phyloP scores from a whole-genome alignment of 106 monocot species.

The Dendrobium catenatum region DNA sequence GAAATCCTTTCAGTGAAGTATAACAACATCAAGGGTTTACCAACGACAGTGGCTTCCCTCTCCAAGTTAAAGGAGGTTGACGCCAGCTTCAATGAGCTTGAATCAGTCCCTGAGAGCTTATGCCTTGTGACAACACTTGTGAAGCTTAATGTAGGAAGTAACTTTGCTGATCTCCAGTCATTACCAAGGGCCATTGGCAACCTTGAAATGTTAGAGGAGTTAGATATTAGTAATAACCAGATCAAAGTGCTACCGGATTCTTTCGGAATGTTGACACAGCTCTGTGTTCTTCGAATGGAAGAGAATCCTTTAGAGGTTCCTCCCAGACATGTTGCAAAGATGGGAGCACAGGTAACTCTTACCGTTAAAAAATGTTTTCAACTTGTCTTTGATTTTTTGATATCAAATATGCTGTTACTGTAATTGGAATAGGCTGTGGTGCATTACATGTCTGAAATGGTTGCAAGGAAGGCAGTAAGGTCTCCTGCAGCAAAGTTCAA shows the following conservation, averaged over 20 bases:
- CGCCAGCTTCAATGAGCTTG: slow-evolving; percentile 23
- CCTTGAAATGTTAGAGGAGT: slow-evolving; percentile 23
- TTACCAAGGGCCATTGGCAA: slow-evolving; percentile 19
- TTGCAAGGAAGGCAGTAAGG: slow-evolving; percentile 19
- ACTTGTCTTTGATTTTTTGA: neutral
- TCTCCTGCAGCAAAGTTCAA: slow-evolving; percentile 14
- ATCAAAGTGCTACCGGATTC: slow-evolving; percentile 18
- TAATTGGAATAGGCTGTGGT: slow-evolving; percentile 34
- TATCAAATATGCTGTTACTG: neutral
- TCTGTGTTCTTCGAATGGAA: slow-evolving; percentile 16
- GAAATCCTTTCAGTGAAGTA: slow-evolving; percentile 22
- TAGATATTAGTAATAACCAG: slow-evolving; percentile 23
- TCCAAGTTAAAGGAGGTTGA: slow-evolving; percentile 19
- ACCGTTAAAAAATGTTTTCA: neutral
- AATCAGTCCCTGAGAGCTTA: slow-evolving; percentile 18
- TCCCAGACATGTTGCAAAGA: slow-evolving; percentile 9
- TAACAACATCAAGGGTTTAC: slow-evolving; percentile 19
- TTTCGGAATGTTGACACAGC: slow-evolving; percentile 22
- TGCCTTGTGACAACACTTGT: slow-evolving; percentile 21
- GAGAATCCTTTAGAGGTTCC: slow-evolving; percentile 22
- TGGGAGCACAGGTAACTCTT: slow-evolving; percentile 20
- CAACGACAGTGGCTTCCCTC: slow-evolving; percentile 17
- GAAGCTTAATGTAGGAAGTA: slow-evolving; percentile 16
- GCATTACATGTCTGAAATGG: slow-evolving; percentile 34
- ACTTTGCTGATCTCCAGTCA: slow-evolving; percentile 15